Percentiles rank a stretch among this genome's conserved stretches.
phyloP scores from a whole-genome alignment of 441 rosid genomes.

The Bruguiera hainesii region DNA sequence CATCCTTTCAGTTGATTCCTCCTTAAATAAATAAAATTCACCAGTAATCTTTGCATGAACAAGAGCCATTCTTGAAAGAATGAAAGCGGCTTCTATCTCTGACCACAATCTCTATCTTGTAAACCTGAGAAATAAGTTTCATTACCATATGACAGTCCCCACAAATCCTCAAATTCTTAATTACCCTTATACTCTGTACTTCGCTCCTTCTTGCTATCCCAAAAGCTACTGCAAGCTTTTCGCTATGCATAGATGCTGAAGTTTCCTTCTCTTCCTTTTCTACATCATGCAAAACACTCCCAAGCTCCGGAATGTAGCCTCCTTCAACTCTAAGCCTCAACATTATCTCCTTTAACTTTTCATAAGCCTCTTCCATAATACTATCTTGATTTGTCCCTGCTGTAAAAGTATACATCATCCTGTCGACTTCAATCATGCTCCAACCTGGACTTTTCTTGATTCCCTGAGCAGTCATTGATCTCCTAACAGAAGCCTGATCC shows the following conservation, averaged over 20 bases:
- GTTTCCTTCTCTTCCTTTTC: slow-evolving; percentile 82
- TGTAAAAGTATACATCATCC: slow-evolving; percentile 51
- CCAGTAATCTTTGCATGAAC: slow-evolving; percentile 91
- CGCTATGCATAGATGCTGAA: slow-evolving; percentile 66
- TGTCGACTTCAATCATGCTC: slow-evolving; percentile 75
- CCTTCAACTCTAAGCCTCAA: slow-evolving; percentile 57
- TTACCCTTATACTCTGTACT: too few species aligned
- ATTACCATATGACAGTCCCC: slow-evolving; percentile 68
- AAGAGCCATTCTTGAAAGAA: slow-evolving; percentile 54
- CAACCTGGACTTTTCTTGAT: slow-evolving; percentile 73
- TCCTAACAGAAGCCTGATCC: slow-evolving; percentile 58
- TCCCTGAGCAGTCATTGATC: slow-evolving; percentile 51
- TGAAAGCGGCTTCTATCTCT: slow-evolving; percentile 94
- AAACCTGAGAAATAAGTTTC: slow-evolving; percentile 66
- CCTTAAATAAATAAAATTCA: slow-evolving; percentile 12
- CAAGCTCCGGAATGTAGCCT: slow-evolving; percentile 55
- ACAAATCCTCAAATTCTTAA: slow-evolving; percentile 71
- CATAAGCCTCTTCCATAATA: slow-evolving; percentile 49
- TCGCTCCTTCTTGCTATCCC: slow-evolving; percentile 35
- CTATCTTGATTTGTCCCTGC: slow-evolving; percentile 50
- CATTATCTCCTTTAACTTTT: slow-evolving; percentile 60
- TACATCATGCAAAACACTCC: slow-evolving; percentile 61
- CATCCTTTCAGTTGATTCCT: too few species aligned
- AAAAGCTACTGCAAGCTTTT: slow-evolving; percentile 78
- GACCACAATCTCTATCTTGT: slow-evolving; percentile 50